phyloP scores from a whole-genome alignment of 768 basidiomycete species.

The Termitomyces sp. region DNA sequence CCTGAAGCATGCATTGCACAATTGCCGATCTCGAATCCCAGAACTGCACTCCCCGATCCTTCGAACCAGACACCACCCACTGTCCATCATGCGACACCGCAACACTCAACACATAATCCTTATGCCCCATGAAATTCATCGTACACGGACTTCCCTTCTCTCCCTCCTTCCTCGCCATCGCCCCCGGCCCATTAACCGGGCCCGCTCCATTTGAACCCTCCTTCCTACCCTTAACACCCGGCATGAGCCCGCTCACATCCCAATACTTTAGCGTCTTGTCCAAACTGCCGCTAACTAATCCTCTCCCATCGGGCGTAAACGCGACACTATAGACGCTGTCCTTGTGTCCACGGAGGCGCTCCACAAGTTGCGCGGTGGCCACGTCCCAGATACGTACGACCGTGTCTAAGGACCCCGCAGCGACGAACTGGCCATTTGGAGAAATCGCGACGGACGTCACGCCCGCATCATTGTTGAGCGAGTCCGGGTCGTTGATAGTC shows the following conservation, averaged over 20 bases:
- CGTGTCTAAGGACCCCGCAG: slow-evolving; percentile 70
- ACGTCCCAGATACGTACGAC: slow-evolving; percentile 83
- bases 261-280: slow-evolving; percentile 88
- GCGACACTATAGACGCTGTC: slow-evolving; percentile 88
- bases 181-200: slow-evolving; percentile 25
- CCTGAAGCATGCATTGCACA: slow-evolving; percentile 92
- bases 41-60: slow-evolving; percentile 95
- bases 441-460: slow-evolving; percentile 80
- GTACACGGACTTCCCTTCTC: slow-evolving; percentile 52
- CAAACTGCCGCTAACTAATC: slow-evolving; percentile 87
- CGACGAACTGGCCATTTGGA: slow-evolving; percentile 64
- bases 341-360: slow-evolving; percentile 71
- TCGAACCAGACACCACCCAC: slow-evolving; percentile 91
- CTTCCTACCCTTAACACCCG: slow-evolving; percentile 53
- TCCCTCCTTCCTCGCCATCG: slow-evolving; percentile 46
- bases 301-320: slow-evolving; percentile 90
- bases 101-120: slow-evolving; percentile 63
- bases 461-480: slow-evolving; percentile 46
- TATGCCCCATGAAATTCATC: slow-evolving; percentile 89
- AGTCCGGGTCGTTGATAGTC: slow-evolving; percentile 52
- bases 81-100: slow-evolving; percentile 86
- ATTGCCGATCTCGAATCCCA: slow-evolving; percentile 76
- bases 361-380: slow-evolving; percentile 59
- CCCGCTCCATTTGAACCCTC: slow-evolving; percentile 39
- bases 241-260: slow-evolving; percentile 78